Evolutionary conservation across 257 asterid genomes (phyloP).

Genomic region (Ajuga chamaepitys): DNA sequence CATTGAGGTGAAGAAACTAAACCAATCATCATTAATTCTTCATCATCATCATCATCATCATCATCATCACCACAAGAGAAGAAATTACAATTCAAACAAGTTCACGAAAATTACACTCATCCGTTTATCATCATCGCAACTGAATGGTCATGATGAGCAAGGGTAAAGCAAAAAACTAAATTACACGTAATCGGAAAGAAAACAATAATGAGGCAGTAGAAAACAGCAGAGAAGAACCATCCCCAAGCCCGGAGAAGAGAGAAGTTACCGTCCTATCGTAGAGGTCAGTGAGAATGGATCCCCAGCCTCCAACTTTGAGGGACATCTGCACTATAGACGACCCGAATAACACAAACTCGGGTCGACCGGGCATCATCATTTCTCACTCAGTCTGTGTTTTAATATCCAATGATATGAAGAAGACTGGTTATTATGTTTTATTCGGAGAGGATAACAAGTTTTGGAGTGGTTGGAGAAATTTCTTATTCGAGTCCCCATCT

Average conservation of each 20-base stretch:
- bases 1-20: not conserved
- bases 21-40: not conserved
- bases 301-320: conserved; percentile 58
- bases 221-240: not conserved
- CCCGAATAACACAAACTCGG: conserved; percentile 63
- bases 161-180: no score
- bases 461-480: no score
- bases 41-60: no score
- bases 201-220: no score
- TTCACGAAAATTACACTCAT: no score
- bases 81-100: not conserved
- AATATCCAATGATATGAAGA: no score
- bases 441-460: not conserved
- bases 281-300: conserved; percentile 58
- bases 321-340: conserved; percentile 71
- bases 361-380: conserved; percentile 54
- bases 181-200: no score
- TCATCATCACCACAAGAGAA: no score
- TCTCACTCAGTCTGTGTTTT: not conserved
- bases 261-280: conserved; percentile 59
- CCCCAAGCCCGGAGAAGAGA: no score
- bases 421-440: no score
- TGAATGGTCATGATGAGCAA: no score
- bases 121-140: not conserved
- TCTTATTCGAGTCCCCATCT: no score